Base-by-base conservation (phyloP, 495 filamentous ascomycete species). In the Trichoderma gamsii region DNA sequence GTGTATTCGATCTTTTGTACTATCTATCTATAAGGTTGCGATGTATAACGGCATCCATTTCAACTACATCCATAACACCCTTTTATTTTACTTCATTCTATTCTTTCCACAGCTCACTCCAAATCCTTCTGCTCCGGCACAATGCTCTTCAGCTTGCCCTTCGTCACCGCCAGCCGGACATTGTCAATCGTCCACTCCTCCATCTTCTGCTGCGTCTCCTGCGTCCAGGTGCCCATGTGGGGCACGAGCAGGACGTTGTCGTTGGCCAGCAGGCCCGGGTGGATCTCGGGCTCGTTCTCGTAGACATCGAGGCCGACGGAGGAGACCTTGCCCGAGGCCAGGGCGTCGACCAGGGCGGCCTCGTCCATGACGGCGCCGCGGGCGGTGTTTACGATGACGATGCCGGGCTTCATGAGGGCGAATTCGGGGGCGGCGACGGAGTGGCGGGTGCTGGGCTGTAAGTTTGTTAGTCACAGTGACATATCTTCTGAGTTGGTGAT, bases 221-320 rank as follows among this genome's bases (percentile, higher is more conserved):
- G 71, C 1, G 82, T 84, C 71, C 77, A 81, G 0, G 92, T 94
- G 7, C 91, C 92, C 79, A 95, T 90, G 76, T 96, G 92, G 32
- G 92, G 92, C 63, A 93, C 74, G 64, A 96, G 74, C 79, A 94
- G 86, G 38, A 90, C 89, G 41, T 85, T 80, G 4, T 87, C 84
- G 73, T 90, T 91, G 67, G 81, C 82, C 46, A 94, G 76, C 49
- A 96, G 78, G 2, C 89, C 90, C 2, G 84, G 80, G 72, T 94
- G 89, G 44, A 95, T 80, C 41, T 85, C 76, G 0, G 90, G 90
- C 77, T 93, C 90, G 32, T 91, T 81, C 78, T 93, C 90, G 70
- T 84, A 93, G n/a, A 93, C 90, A 73, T 93, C 90, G 41, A 93
- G 79, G n/a, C 90, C 90, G 67, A 84, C 80, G 67, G 82, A 82